Percentiles rank a stretch among this genome's conserved stretches.
phyloP scores from a whole-genome alignment of 2,329 filamentous ascomycete species.

The Apiospora koreana region DNA sequence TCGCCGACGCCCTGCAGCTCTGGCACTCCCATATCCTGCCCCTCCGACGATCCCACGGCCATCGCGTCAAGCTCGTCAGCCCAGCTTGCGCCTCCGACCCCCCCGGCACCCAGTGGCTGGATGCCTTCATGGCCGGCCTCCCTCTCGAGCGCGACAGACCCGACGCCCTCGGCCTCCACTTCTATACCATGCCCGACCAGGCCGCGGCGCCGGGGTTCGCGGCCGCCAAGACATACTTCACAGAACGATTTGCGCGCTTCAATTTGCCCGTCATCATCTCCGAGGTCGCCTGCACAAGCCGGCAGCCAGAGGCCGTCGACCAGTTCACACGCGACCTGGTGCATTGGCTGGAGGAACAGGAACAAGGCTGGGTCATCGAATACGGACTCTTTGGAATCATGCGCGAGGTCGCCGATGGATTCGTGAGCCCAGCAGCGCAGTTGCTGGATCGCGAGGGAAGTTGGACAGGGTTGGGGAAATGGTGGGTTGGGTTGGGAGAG shows the following conservation, averaged over 20 bases:
- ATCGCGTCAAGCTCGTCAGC: slow-evolving; percentile 35
- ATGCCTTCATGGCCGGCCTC: slow-evolving; percentile 39
- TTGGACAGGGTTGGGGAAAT: slow-evolving; percentile 1
- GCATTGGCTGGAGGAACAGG: not conserved
- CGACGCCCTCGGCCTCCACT: slow-evolving; percentile 37
- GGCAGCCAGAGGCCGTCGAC: not conserved
- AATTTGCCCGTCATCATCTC: slow-evolving; percentile 25
- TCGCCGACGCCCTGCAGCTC: slow-evolving; percentile 36
- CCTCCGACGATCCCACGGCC: slow-evolving; percentile 24
- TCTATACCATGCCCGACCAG: not conserved
- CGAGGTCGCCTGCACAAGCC: not conserved
- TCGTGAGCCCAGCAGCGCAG: not conserved
- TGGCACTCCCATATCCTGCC: slow-evolving; percentile 41
- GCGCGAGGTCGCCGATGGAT: not conserved
- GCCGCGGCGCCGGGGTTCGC: slow-evolving; percentile 20
- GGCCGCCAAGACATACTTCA: slow-evolving; percentile 37
- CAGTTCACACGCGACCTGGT: not conserved
- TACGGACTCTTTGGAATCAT: slow-evolving; percentile 23
- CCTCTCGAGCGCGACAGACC: slow-evolving; percentile 32
- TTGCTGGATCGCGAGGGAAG: not conserved
- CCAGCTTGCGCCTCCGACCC: slow-evolving; percentile 40
- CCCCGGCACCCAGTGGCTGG: slow-evolving; percentile 41
- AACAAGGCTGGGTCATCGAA: slow-evolving; percentile 14
- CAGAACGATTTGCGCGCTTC: slow-evolving; percentile 22
- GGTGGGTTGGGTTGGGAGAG: slow-evolving; percentile 2